Evolutionary conservation across 352 stramenopile genomes (phyloP).

Genomic region (Globisporangium sylvaticum): DNA sequence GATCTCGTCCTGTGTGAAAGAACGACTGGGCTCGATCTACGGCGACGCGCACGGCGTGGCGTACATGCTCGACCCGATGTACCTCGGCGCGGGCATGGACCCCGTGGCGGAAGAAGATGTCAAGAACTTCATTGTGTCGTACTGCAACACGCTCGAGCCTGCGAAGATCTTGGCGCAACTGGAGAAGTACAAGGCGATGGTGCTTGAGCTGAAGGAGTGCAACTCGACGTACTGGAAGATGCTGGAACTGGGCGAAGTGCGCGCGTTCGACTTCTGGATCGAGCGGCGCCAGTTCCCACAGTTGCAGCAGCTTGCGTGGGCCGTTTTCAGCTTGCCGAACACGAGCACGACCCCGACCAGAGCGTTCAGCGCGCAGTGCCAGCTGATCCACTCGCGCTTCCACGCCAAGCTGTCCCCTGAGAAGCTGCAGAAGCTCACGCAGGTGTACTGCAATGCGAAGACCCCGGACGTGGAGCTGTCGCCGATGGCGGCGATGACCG

Average conservation of each 20-base stretch:
- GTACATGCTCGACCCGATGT: conserved; percentile 55
- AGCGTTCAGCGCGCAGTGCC: conserved; percentile 31
- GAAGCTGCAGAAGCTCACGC: conserved; percentile 56
- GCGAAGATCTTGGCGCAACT: conserved; percentile 49
- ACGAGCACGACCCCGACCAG: conserved; percentile 31
- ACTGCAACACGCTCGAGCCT: conserved; percentile 29
- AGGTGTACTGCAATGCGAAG: conserved; percentile 59
- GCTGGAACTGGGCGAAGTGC: conserved; percentile 39
- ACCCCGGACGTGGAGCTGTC: conserved; percentile 13
- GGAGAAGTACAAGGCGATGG: conserved; percentile 42
- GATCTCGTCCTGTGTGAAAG: conserved; percentile 55
- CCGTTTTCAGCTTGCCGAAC: conserved; percentile 53
- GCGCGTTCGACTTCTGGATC: conserved; percentile 55
- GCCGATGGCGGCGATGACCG: background rate
- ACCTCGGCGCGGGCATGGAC: conserved; percentile 47
- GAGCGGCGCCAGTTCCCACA: conserved; percentile 54
- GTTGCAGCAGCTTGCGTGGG: conserved; percentile 51
- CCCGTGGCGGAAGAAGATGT: conserved; percentile 37
- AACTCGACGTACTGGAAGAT: conserved; percentile 57
- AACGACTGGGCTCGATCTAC: conserved; percentile 66
- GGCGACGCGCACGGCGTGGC: conserved; percentile 54
- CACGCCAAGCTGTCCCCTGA: conserved; percentile 28
- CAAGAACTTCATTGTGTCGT: conserved; percentile 44
- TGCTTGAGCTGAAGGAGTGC: conserved; percentile 45
- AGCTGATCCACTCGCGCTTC: conserved; percentile 41